Conservation (phyloP, 768 basidiomycete species). For the Saitozyma sp. region DNA sequence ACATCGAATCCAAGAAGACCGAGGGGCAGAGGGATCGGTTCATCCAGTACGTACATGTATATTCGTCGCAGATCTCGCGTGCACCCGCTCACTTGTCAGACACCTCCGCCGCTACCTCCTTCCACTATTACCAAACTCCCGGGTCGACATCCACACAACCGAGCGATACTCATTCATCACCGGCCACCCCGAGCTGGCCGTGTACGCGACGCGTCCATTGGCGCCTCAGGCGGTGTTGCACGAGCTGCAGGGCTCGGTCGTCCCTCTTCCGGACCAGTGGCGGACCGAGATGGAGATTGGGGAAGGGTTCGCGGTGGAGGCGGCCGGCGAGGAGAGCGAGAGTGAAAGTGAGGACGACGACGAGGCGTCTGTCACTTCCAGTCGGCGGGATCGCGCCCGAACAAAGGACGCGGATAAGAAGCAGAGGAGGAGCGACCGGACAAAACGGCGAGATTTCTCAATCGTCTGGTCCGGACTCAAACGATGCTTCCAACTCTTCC, state of each 20-base stretch:
- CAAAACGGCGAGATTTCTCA: conserved; percentile 46
- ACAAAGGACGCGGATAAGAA: conserved; percentile 7
- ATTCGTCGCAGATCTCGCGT: not conserved
- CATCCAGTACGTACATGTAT: conserved; percentile 31
- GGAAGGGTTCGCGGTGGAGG: conserved; percentile 28
- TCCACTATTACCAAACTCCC: conserved; percentile 36
- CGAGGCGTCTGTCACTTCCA: not conserved
- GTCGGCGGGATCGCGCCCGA: not conserved
- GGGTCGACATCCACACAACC: conserved; percentile 48
- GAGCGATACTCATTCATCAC: conserved; percentile 41
- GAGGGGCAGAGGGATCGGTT: conserved; percentile 38
- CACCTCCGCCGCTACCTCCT: conserved; percentile 48
- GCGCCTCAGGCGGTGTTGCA: conserved; percentile 25
- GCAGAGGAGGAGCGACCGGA: conserved; percentile 35
- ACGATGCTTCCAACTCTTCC: conserved; percentile 46
- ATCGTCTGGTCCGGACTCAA: conserved; percentile 49
- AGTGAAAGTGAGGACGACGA: conserved; percentile 12
- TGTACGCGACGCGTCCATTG: conserved; percentile 42
- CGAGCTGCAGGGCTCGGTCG: conserved; percentile 45
- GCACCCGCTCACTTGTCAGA: conserved; percentile 9
- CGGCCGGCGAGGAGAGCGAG: conserved; percentile 20
- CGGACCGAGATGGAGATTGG: conserved; percentile 39
- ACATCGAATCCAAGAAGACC: conserved; percentile 32
- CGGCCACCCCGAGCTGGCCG: conserved; percentile 46
- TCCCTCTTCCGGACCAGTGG: conserved; percentile 45